Percentiles rank a stretch among this genome's conserved stretches.
Conservation (phyloP, 2,329 filamentous ascomycete species). For the Thelonectria olida region DNA sequence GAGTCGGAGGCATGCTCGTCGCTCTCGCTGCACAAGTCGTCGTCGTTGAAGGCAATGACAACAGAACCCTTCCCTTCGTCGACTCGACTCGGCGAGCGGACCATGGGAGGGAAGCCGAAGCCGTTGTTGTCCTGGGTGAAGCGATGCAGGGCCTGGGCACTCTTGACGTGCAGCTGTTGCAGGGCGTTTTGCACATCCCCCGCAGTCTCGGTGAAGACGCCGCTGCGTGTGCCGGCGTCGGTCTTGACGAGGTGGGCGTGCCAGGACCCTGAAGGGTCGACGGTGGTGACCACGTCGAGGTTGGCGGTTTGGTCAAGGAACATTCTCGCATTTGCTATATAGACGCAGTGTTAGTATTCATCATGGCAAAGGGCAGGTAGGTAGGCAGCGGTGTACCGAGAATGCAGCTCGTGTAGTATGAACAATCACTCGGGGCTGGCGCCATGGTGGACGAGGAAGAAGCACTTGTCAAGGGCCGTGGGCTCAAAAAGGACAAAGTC, state of each 20-base stretch:
- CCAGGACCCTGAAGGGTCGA: constrained; percentile 37
- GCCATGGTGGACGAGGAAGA: constrained; percentile 18
- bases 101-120: constrained; percentile 38
- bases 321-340: constrained; percentile 40
- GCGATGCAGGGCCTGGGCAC: constrained; percentile 48
- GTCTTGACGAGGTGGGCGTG: constrained; percentile 38
- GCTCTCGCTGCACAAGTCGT: not conserved
- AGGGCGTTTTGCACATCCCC: constrained; percentile 44
- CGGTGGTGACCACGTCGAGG: constrained; percentile 36
- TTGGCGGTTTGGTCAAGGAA: constrained; percentile 35
- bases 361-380: constrained; percentile 1
- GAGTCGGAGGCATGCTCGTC: constrained; percentile 30
- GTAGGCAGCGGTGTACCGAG: constrained; percentile 1
- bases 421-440: not conserved
- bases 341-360: not conserved
- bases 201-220: constrained; percentile 45
- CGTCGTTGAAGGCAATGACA: constrained; percentile 25
- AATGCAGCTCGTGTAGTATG: constrained; percentile 10
- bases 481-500: constrained; percentile 19
- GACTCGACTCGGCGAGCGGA: constrained; percentile 20
- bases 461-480: constrained; percentile 4
- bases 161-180: constrained; percentile 48
- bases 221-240: constrained; percentile 37
- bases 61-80: constrained; percentile 20
- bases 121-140: constrained; percentile 47